Base-by-base conservation (phyloP, 179 eudicot genomes). In the Silene coronaria region DNA sequence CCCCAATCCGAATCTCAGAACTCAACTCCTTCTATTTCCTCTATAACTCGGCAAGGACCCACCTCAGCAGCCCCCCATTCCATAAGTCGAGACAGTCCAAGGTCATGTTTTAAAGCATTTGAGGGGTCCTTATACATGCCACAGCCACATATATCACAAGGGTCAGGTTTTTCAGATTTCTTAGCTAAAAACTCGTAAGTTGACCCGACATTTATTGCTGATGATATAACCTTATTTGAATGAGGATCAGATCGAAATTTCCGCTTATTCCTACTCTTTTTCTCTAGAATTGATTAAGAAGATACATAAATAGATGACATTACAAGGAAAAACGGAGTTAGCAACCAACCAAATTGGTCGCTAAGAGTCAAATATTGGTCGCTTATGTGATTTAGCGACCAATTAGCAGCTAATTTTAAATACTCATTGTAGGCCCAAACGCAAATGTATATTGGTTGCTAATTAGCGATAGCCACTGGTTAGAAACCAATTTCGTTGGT, bases 1-100 rank as follows among this genome's bases (percentile, higher is more conserved):
- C 91, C 89, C 97, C 99, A 96, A 84, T 93, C 93, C n/a, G 96
- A 93, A 85, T 90, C 96, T 65, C 79, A 88, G 45, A 87, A 77
- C 60, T 80, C 91, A 53, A 87, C 88, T 36, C 76, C 78, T 65
- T 82, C 88, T 14, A 71, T 74, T 81, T 83, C 91, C 61, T 84
- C 87, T 48, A 60, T 80, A 57, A 77, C 70, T 76, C 24, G 79
- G 79, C 80, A 80, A 46, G 82, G 14, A 19, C 76, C 89, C 36
- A 76, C 80, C 66, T 89, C 85, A 6, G 82, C 84, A 46, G 68
- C 59, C 72, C 68, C 80, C 90, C 22, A 68, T 81, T 3, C 77
- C 26, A 17, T 67, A 77, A 79, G 84, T 83, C 4, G 97, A n/a
- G n/a, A 83, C 81, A 88, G 77, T 59, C 87, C 97, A 72, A 89